Percentiles rank a stretch among this genome's conserved stretches.
Conservation (phyloP, 2,329 filamentous ascomycete species). For the Dactylellina sp. region DNA sequence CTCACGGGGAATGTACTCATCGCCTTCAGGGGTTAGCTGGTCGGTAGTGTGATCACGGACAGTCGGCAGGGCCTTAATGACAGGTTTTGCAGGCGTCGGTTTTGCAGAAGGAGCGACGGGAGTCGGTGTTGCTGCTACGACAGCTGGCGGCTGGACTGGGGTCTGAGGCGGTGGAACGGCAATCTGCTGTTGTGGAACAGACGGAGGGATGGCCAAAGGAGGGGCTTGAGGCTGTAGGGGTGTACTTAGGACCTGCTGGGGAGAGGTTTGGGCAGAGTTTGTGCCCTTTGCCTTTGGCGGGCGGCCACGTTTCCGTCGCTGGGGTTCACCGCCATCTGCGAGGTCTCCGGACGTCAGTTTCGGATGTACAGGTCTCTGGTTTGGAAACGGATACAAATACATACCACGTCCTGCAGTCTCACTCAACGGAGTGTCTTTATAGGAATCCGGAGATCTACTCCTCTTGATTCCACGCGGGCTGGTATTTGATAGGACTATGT, state of each 20-base stretch:
- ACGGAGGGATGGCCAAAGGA: conserved; percentile 60
- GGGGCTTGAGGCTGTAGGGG: conserved; percentile 56
- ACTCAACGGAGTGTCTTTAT: conserved; percentile 70
- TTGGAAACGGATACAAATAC: conserved; percentile 66
- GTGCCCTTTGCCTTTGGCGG: conserved; percentile 65
- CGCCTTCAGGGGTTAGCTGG: conserved; percentile 86
- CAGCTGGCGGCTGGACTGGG: conserved; percentile 46
- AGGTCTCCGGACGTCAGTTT: conserved; percentile 53
- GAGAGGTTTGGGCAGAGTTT: conserved; percentile 62
- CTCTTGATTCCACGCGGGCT: conserved; percentile 79
- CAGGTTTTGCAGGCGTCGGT: conserved; percentile 79
- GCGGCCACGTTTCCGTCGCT: conserved; percentile 67
- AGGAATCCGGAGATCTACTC: conserved; percentile 76
- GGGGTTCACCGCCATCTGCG: conserved; percentile 60
- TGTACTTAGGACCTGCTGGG: conserved; percentile 60
- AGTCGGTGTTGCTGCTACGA: conserved; percentile 33
- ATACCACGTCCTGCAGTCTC: conserved; percentile 79
- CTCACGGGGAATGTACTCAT: conserved; percentile 95
- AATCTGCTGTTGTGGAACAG: conserved; percentile 52
- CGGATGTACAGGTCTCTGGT: not conserved
- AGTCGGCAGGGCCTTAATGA: conserved; percentile 92
- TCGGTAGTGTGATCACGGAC: conserved; percentile 97
- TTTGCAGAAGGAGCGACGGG: conserved; percentile 48
- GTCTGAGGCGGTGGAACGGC: conserved; percentile 54
- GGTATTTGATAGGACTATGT: conserved; percentile 67